Conservation (phyloP, 371 early-diverging fungal species). For the Catenaria anguillulae region DNA sequence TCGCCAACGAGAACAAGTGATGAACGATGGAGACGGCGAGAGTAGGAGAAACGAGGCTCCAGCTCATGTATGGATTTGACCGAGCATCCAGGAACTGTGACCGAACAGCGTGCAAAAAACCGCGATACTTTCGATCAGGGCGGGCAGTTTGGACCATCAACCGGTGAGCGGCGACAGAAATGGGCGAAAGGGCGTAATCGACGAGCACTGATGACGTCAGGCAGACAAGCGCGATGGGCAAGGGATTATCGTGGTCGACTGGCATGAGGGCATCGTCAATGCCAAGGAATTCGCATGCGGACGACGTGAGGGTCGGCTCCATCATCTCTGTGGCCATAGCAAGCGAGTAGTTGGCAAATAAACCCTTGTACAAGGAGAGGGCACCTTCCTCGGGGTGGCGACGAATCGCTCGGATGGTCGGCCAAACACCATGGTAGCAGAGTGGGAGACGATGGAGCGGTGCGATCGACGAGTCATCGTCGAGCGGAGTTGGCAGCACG, state of each 20-base stretch:
- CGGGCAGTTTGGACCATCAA: conserved; percentile 49
- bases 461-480: conserved; percentile 38
- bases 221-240: conserved; percentile 39
- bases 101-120: conserved; percentile 45
- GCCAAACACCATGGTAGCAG: conserved; percentile 39
- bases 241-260: conserved; percentile 4
- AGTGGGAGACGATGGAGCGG: too few relatives aligned
- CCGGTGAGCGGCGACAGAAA: conserved; percentile 52
- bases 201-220: conserved; percentile 48
- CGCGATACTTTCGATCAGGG: conserved; percentile 57
- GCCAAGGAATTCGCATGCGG: conserved; percentile 55
- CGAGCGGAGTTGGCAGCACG: conserved; percentile 33
- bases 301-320: conserved; percentile 55
- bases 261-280: conserved; percentile 41
- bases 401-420: conserved; percentile 28
- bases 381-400: conserved; percentile 48
- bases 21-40: conserved; percentile 52
- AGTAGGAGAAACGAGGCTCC: conserved; percentile 35
- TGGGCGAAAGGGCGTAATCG: conserved; percentile 46
- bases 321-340: conserved; percentile 50
- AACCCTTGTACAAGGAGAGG: conserved; percentile 35
- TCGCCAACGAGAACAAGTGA: conserved; percentile 51
- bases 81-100: conserved; percentile 41
- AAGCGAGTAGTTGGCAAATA: conserved; percentile 50
- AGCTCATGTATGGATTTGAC: conserved; percentile 20